Percentiles rank a stretch among this genome's conserved stretches.
phyloP scores from a whole-genome alignment of 306 rosid species.

The Macrotyloma uniflorum region DNA sequence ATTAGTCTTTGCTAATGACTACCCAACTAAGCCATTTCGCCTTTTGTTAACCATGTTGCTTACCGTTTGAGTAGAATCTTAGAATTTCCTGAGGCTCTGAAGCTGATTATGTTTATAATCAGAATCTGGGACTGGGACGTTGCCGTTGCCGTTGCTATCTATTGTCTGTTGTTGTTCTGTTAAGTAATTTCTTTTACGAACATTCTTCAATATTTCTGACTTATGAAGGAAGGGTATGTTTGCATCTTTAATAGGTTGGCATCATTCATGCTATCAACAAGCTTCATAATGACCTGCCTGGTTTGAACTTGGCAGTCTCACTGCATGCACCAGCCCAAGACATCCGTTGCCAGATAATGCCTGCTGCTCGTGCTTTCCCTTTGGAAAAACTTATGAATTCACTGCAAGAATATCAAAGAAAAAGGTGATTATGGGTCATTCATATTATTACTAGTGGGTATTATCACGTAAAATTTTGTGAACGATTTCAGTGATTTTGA shows the following conservation, averaged over 20 bases:
- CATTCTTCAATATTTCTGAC: conserved; percentile 27
- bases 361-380: conserved; percentile 98
- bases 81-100: not conserved
- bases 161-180: conserved; percentile 21
- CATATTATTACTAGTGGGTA: not conserved
- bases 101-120: not conserved
- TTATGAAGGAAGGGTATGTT: conserved; percentile 33
- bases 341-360: conserved; percentile 97
- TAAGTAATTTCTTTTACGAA: not conserved
- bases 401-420: conserved; percentile 79
- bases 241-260: conserved; percentile 69
- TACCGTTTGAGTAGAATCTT: conserved; percentile 2
- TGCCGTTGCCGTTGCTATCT: not conserved
- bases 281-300: conserved; percentile 87
- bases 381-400: conserved; percentile 85
- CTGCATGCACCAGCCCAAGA: conserved; percentile 94
- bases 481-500: conserved; percentile 14
- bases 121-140: not conserved
- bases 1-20: not conserved
- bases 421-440: conserved; percentile 48
- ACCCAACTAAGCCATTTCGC: not conserved
- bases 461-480: not conserved
- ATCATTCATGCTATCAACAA: conserved; percentile 89
- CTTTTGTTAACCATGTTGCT: not conserved
- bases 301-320: conserved; percentile 95